Base-by-base conservation (phyloP, 2,329 filamentous ascomycete species). In the Cladosporium sp. region DNA sequence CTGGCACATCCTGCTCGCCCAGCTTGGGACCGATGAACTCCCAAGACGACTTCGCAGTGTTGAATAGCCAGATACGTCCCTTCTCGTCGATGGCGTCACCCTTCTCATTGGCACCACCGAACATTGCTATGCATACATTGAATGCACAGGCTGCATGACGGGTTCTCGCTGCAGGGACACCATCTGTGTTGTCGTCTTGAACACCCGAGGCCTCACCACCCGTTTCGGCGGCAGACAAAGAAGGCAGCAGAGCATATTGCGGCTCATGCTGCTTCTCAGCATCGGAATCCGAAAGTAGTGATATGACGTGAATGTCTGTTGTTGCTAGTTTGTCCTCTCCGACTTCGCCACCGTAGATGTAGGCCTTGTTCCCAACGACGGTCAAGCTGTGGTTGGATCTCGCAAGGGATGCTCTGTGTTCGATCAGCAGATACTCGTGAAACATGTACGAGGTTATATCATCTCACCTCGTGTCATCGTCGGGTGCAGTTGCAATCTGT, bases 271-370 rank as follows among this genome's bases (percentile, higher is more conserved):
- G 69, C 57, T 65, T 64, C n/a, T 64, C 50, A 20, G 55, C 55
- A 38, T 57, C 59, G 7, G 42, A 42, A 1, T 43, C 58, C 17
- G 69, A 67, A 65, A 69, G 28, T 70, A 69, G 38, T 5, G 72
- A 74, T 37, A 78, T 61, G 3, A 70, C 68, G 55, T 78, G 77
- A 1, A 78, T 69, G 14, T 79, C 76, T 51, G 73, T 78, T 57
- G 71, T 73, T 3, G 75, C 74, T 14, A 76, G 60, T 25, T 69
- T 65, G n/a, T 69, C 69, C 6, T 68, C 65, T 1, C 68, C 61
- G 22, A 71, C 74, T 37, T 72, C 68, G 49, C 76, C 77, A 38
- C 76, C 76, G 58, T 78, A 78, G 22, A 79, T 72, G 62, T 76
- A 78, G 5, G 76, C 75, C 61, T 75, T 77, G 63, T 76, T 72